Evolutionary conservation across 495 filamentous ascomycete species (phyloP).

Genomic region (Bryoglossum gracile): DNA sequence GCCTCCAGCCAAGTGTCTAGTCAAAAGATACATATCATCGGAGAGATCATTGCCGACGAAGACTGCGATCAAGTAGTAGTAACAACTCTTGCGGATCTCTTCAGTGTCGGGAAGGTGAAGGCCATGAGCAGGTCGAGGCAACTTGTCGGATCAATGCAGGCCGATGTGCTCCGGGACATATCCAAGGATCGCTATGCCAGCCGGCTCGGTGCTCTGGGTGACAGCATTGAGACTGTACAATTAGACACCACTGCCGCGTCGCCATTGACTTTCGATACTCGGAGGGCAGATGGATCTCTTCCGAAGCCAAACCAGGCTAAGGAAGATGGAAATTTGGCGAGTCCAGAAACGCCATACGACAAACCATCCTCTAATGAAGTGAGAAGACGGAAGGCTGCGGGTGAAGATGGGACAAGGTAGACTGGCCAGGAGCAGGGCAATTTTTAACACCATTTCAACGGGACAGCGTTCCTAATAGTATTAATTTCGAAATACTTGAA

Average conservation of each 20-base stretch:
- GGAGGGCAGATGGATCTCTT: constrained; percentile 11
- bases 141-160: constrained; percentile 29
- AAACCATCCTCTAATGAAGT: constrained; percentile 20
- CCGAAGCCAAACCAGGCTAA: constrained; percentile 14
- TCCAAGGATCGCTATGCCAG: constrained; percentile 28
- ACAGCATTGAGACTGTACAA: constrained; percentile 9
- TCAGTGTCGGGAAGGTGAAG: constrained; percentile 27
- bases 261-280: constrained; percentile 15
- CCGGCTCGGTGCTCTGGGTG: constrained; percentile 25
- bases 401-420: constrained; percentile 18
- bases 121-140: constrained; percentile 26
- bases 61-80: constrained; percentile 32
- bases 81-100: constrained; percentile 32
- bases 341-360: constrained; percentile 11
- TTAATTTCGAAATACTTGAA: too few species aligned
- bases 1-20: constrained; percentile 25
- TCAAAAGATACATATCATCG: constrained; percentile 29
- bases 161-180: constrained; percentile 24
- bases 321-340: constrained; percentile 11
- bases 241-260: constrained; percentile 2
- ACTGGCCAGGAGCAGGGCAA: constrained; percentile 11
- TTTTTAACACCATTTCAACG: constrained; percentile 9
- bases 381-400: constrained; percentile 19
- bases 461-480: too few species aligned
- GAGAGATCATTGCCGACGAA: constrained; percentile 29